Base-by-base conservation (phyloP, 2,329 filamentous ascomycete species). In the Phyllosticta paracitricarpa region DNA sequence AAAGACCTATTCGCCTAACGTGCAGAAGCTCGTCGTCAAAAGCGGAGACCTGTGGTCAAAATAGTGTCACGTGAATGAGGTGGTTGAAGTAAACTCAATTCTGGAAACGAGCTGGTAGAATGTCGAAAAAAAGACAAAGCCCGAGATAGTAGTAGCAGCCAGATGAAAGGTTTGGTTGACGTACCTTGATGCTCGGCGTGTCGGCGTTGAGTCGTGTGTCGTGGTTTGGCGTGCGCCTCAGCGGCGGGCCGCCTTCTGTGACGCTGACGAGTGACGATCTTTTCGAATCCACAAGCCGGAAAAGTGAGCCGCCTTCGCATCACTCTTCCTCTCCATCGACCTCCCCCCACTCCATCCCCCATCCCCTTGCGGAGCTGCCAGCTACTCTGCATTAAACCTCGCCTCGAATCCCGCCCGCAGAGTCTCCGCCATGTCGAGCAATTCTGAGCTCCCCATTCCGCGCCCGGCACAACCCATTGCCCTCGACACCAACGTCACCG, bases 391-490 rank as follows among this genome's bases (percentile, higher is more conserved):
- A 40, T 40, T 12, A 5, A 40, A 40, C 33, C 14, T 40, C 33
- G 33, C 7, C n/a, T 30, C 52, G 48, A 55, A 26, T 53, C 48
- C 58, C 30, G 33, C 56, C 51, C 58, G 35, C 22, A 12, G 51
- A 51, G 35, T 28, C 24, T 57, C 19, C 73, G 75, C 68, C 65
- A 77, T 77, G 75, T 75, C 75, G 63, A 73, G 68, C 69, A 67
- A 70, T 67, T 68, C 68, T 63, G 69, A 61, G 60, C 48, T 74
- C 62, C 69, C 74, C 67, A 67, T 70, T 28, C 61, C 61, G 56
- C 61, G 53, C 53, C 61, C 61, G 35, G 61, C 61, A 52, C 60
- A 61, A 58, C 60, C 60, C 12, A 59, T 62, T 35, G 22, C 61
- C 7, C 61, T 62, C 57, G 57, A 62, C 40, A 51, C 61, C 65